Conservation (phyloP, 352 stramenopile genomes). For the Pythium sp. region DNA sequence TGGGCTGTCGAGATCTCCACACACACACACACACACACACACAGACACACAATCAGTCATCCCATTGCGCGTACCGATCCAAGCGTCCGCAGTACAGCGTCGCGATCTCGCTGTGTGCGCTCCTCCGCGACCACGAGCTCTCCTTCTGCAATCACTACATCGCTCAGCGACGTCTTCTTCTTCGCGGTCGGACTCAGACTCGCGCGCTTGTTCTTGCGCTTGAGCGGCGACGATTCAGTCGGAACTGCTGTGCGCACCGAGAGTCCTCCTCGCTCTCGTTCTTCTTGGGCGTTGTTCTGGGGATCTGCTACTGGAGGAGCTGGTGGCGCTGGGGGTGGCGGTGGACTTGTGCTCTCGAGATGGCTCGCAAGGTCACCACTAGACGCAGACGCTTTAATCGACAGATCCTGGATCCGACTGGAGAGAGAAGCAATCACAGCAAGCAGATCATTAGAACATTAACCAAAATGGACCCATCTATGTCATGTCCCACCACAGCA, state of each 20-base stretch:
- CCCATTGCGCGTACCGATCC: conserved; percentile 37
- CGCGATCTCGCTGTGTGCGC: conserved; percentile 18
- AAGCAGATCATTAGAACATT: not conserved
- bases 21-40: too few species aligned
- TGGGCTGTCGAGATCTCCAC: too few species aligned
- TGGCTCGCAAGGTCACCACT: not conserved
- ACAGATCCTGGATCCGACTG: conserved; percentile 39
- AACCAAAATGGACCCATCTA: not conserved
- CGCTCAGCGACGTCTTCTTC: conserved; percentile 23
- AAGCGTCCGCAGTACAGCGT: conserved; percentile 28
- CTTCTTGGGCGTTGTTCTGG: not conserved
- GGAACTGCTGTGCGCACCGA: not conserved
- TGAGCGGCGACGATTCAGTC: conserved; percentile 17
- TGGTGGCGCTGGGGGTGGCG: not conserved
- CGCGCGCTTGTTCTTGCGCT: conserved; percentile 43
- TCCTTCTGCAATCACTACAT: conserved; percentile 46
- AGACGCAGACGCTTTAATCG: conserved; percentile 16
- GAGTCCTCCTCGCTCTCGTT: not conserved
- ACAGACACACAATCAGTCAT: not conserved
- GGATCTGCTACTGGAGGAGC: not conserved
- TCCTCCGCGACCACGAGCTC: conserved; percentile 50
- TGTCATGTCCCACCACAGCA: not conserved
- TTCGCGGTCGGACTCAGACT: conserved; percentile 23
- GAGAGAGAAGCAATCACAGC: not conserved
- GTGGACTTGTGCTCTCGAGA: not conserved